Evolutionary conservation across 495 filamentous ascomycete genomes (phyloP).

Genomic region (Daldinia childiae): DNA sequence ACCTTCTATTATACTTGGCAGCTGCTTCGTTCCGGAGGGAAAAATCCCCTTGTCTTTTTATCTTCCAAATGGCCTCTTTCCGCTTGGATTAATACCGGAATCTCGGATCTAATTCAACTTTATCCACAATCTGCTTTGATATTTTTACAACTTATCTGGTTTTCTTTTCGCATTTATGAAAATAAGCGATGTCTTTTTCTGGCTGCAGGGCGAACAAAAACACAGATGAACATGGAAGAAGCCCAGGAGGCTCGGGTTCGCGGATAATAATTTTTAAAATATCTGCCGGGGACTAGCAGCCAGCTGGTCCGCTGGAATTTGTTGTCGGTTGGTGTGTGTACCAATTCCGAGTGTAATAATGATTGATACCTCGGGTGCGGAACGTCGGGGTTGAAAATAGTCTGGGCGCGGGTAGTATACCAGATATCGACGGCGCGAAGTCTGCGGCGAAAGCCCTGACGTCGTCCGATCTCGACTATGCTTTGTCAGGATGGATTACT

Average conservation of each 20-base stretch:
- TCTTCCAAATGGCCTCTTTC: constrained; percentile 23
- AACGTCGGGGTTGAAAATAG: constrained; percentile 28
- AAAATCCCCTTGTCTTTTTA: neutral
- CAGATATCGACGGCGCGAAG: constrained; percentile 23
- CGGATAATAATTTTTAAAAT: constrained; percentile 55
- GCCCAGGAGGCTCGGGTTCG: constrained; percentile 60
- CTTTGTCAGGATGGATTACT: constrained; percentile 34
- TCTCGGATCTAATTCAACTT: constrained; percentile 40
- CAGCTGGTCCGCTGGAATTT: constrained; percentile 41
- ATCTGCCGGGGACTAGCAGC: constrained; percentile 44
- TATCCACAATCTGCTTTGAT: constrained; percentile 34
- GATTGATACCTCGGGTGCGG: constrained; percentile 40
- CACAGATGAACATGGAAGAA: constrained; percentile 54
- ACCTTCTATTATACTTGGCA: constrained; percentile 40
- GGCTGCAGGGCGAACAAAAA: constrained; percentile 51
- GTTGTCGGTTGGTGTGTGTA: constrained; percentile 25
- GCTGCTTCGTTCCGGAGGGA: constrained; percentile 18
- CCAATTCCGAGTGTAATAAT: constrained; percentile 39
- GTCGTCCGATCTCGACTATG: constrained; percentile 23
- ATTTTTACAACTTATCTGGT: constrained; percentile 51
- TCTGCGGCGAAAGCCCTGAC: constrained; percentile 37
- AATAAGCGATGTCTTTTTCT: constrained; percentile 45
- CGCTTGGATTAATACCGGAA: constrained; percentile 40
- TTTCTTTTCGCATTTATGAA: constrained; percentile 48
- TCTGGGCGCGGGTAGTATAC: constrained; percentile 24